Base-by-base conservation (phyloP, 106 monocot species). In the Dendrobium huoshanense region DNA sequence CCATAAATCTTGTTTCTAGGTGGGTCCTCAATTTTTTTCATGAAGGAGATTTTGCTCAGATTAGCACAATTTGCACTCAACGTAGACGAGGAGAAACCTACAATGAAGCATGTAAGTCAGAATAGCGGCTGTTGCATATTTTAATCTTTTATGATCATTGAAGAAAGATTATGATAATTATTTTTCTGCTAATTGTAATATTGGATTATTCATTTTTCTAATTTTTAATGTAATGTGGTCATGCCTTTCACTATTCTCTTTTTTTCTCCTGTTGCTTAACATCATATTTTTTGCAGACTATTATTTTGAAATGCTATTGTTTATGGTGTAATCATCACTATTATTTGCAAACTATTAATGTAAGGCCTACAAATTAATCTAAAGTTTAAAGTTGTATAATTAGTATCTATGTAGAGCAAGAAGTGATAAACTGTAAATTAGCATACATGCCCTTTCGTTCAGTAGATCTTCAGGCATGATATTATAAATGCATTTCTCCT, bases 21-120 rank as follows among this genome's bases (percentile, higher is more conserved):
- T 73, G 81, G 83, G 48, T 67, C 3, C 25, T 87, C 95, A 48
- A 85, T 67, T 81, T 47, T 82, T 29, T 92, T 86, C 77, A 95
- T 89, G 90, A 95, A 87, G 87, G 83, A 85, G 17, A 80, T 89
- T 80, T 18, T 91, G n/a, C 82, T 91, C 40, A 88, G 77, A 70
- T 83, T 92, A 67, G 80, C 90, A 80, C 59, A 84, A 42, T 81
- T 70, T 55, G 80, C 84, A 29, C 47, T 49, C 47, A 51, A 73
- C 56, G 64, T 67, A 48, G 72, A 91, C 10, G 83, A 77, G 77
- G 83, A 77, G 77, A 54, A 47, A 22, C 68, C 81, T 67, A 65
- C 41, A 31, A 19, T 49, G 77, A 85, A 85, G 74, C 77, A 79
- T 90, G 93, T 93, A 87, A 90, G 93, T 82, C 19, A 15, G 29